Conservation (phyloP, 2,329 filamentous ascomycete species). For the Pezicula rhizophila region DNA sequence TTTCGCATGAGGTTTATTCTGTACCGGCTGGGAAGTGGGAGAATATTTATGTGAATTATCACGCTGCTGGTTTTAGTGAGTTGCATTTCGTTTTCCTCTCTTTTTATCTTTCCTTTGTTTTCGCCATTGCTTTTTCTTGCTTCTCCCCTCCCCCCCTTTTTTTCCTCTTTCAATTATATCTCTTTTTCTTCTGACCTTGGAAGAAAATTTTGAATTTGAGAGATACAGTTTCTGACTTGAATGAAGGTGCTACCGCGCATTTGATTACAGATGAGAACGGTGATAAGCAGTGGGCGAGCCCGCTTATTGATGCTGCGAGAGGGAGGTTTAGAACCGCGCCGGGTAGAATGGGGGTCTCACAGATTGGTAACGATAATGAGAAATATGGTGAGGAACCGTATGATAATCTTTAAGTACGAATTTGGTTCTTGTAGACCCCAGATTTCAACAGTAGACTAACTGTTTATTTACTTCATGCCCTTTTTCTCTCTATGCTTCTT, state of each 20-base stretch:
- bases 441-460: too few species aligned
- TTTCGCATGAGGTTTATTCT: conserved; percentile 50
- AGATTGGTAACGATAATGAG: not conserved
- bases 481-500: too few species aligned
- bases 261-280: not conserved
- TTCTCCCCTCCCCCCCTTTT: too few species aligned
- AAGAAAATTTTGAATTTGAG: too few species aligned
- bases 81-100: not conserved
- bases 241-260: not conserved
- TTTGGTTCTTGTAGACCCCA: too few species aligned
- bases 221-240: too few species aligned
- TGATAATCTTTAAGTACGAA: too few species aligned
- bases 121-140: too few species aligned
- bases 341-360: not conserved
- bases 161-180: not conserved
- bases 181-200: not conserved
- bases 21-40: conserved; percentile 41
- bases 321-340: not conserved
- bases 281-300: not conserved
- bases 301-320: not conserved
- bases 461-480: too few species aligned
- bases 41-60: conserved; percentile 40
- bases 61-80: conserved; percentile 11
- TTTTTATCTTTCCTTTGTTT: too few species aligned
- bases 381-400: not conserved